A percentile compares a stretch with the other conserved stretches of the same genome.
These are phyloP conservation scores for Mycosphaerella sp. DNA, from an alignment of 2,329 filamentous ascomycete genomes.

Conservation along the genomic window DNA sequence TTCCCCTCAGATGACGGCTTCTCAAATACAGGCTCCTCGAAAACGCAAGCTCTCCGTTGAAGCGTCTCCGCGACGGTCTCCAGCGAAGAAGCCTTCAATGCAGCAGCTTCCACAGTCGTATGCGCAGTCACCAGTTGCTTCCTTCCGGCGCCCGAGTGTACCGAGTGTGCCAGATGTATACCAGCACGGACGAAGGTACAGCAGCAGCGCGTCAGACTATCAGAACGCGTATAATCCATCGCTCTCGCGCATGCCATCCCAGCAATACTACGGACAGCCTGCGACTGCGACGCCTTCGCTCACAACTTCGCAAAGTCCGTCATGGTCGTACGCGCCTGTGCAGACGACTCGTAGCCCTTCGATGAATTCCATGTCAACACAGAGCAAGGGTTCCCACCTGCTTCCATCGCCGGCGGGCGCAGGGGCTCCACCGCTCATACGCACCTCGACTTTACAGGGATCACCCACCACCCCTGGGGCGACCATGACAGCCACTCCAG, in stretches of 20 bases:
- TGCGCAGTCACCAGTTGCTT: conserved; percentile 35
- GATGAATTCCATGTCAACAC: conserved; percentile 21
- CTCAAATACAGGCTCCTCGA: conserved; percentile 32
- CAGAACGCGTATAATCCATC: conserved; percentile 28
- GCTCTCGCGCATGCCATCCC: conserved; percentile 22
- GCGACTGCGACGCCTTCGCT: conserved; percentile 25
- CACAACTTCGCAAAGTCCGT: conserved; percentile 33
- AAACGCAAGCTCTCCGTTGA: conserved; percentile 54
- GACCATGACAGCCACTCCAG: conserved; percentile 32
- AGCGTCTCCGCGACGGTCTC: conserved; percentile 43
- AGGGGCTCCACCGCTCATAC: conserved; percentile 55
- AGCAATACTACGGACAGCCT: conserved; percentile 25
- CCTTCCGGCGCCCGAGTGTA: conserved; percentile 34
- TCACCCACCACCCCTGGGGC: conserved; percentile 42
- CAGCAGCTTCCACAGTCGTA: conserved; percentile 28
- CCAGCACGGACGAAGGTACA: conserved; percentile 32
- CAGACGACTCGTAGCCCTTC: conserved; percentile 28
- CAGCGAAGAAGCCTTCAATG: conserved; percentile 38
- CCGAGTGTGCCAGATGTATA: conserved; percentile 34
- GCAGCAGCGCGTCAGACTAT: conserved; percentile 32
- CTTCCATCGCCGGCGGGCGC: conserved; percentile 41
- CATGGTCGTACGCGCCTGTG: conserved; percentile 29
- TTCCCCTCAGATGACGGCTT: conserved; percentile 26
- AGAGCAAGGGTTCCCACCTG: conserved; percentile 28
- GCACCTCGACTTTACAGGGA: conserved; percentile 60